These are phyloP conservation scores for Schwanniomyces occidentalis DNA, from an alignment of 805 yeast genomes.

Conservation along the genomic window DNA sequence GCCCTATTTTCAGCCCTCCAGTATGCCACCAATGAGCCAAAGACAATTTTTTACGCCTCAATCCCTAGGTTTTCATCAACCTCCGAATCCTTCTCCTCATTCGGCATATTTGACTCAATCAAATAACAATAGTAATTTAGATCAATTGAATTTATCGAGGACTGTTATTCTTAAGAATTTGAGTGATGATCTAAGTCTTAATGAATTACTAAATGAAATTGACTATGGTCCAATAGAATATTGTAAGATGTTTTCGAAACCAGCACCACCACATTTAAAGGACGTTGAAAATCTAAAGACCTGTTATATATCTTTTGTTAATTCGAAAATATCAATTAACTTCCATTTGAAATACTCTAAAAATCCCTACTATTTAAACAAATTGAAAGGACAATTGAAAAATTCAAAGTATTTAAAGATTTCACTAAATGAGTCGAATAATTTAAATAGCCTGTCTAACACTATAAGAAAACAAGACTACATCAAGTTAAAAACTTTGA, in stretches of 20 bases:
- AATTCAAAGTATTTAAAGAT: constrained; percentile 30
- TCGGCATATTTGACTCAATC: constrained; percentile 16
- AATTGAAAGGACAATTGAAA: constrained; percentile 23
- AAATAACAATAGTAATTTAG: constrained; percentile 21
- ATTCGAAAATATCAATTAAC: constrained; percentile 30
- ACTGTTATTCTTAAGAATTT: constrained; percentile 36
- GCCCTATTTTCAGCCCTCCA: constrained; percentile 57
- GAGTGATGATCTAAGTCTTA: constrained; percentile 21
- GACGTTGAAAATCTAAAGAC: constrained; percentile 20
- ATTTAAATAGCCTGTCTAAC: constrained; percentile 5
- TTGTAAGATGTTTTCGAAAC: constrained; percentile 41
- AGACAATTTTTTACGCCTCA: constrained; percentile 13
- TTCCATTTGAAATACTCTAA: constrained; percentile 34
- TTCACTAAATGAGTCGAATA: constrained; percentile 23
- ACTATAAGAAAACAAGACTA: constrained; percentile 25
- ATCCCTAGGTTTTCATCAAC: constrained; percentile 11
- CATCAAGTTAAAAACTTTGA: constrained; percentile 41
- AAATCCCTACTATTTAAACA: constrained; percentile 22
- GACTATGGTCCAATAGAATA: constrained; percentile 66
- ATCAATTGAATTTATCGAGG: constrained; percentile 37
- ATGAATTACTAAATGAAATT: constrained; percentile 44
- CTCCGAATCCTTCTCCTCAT: constrained; percentile 8
- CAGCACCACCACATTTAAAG: constrained; percentile 29
- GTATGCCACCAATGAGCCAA: constrained; percentile 22
- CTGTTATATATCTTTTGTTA: constrained; percentile 39